phyloP scores from a whole-genome alignment of 306 rosid genomes.

The Quillaja saponaria region DNA sequence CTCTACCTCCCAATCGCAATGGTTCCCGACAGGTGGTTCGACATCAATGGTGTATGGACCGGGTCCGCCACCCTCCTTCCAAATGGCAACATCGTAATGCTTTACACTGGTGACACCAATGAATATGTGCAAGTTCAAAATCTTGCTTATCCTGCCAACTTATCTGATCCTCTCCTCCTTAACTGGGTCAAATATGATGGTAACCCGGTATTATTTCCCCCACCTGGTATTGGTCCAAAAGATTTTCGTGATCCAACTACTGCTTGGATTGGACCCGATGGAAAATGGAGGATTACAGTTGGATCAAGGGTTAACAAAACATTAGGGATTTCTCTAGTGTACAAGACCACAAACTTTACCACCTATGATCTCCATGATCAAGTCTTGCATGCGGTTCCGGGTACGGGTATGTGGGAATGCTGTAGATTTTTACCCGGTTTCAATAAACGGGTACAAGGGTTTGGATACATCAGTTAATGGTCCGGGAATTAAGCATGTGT shows the following conservation, averaged over 20 bases:
- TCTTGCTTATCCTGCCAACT: conserved; percentile 69
- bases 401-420: conserved; percentile 97
- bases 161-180: conserved; percentile 78
- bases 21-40: conserved; percentile 57
- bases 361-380: conserved; percentile 36
- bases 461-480: conserved; percentile 62
- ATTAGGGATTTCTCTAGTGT: conserved; percentile 57
- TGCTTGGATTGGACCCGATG: conserved; percentile 63
- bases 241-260: conserved; percentile 86
- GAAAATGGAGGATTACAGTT: conserved; percentile 56
- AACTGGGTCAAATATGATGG: conserved; percentile 65
- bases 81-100: conserved; percentile 64
- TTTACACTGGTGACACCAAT: conserved; percentile 62
- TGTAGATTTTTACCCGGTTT: conserved; percentile 78
- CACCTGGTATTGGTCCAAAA: conserved; percentile 36
- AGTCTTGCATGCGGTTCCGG: conserved; percentile 61
- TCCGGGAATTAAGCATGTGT: conserved; percentile 59
- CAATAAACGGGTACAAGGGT: conserved; percentile 52
- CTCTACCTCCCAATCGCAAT: conserved; percentile 71
- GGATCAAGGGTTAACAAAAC: conserved; percentile 57
- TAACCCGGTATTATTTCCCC: conserved; percentile 72
- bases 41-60: conserved; percentile 76
- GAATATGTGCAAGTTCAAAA: conserved; percentile 67
- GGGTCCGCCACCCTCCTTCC: conserved; percentile 77
- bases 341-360: conserved; percentile 52